Percentiles rank a stretch among this genome's conserved stretches.
Evolutionary conservation across 441 rosid genomes (phyloP).

Genomic region (Sinapis alba): DNA sequence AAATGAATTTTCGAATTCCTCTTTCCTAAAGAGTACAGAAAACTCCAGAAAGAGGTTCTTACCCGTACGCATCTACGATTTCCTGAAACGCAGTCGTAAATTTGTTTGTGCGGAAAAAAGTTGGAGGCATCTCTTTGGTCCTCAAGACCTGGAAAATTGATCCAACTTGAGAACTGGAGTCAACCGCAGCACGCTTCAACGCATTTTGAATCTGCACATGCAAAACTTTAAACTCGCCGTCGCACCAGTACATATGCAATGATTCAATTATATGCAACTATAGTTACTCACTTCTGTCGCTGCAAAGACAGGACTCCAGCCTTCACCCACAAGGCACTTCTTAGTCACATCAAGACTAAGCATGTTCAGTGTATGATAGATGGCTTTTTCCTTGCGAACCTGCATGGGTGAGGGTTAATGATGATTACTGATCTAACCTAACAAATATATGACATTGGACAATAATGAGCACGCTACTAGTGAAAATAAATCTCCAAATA

Average conservation of each 20-base stretch:
- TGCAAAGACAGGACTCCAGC: conserved; percentile 76
- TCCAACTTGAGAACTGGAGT: conserved; percentile 66
- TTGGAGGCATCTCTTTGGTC: conserved; percentile 66
- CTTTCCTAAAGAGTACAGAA: conserved; percentile 8
- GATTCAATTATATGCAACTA: conserved; percentile 21
- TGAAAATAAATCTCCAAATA: conserved; percentile 20
- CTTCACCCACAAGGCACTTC: conserved; percentile 72
- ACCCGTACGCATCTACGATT: conserved; percentile 78
- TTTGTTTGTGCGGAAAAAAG: conserved; percentile 67
- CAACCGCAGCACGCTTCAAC: conserved; percentile 56
- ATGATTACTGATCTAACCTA: conserved; percentile 15
- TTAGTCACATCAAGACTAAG: conserved; percentile 72
- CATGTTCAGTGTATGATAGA: conserved; percentile 66
- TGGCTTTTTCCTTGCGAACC: conserved; percentile 67
- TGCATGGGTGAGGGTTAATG: conserved; percentile 34
- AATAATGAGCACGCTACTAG: conserved; percentile 9
- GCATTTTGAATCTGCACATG: conserved; percentile 61
- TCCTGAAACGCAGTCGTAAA: conserved; percentile 67
- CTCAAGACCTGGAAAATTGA: conserved; percentile 62
- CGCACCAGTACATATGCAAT: conserved; percentile 10
- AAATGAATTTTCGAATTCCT: neutral
- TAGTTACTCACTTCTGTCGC: conserved; percentile 46
- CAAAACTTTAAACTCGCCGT: conserved; percentile 23
- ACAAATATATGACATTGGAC: conserved; percentile 3
- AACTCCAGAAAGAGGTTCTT: conserved; percentile 35